Conservation (phyloP, 2,329 filamentous ascomycete species). For the Aspergillus sp. region DNA sequence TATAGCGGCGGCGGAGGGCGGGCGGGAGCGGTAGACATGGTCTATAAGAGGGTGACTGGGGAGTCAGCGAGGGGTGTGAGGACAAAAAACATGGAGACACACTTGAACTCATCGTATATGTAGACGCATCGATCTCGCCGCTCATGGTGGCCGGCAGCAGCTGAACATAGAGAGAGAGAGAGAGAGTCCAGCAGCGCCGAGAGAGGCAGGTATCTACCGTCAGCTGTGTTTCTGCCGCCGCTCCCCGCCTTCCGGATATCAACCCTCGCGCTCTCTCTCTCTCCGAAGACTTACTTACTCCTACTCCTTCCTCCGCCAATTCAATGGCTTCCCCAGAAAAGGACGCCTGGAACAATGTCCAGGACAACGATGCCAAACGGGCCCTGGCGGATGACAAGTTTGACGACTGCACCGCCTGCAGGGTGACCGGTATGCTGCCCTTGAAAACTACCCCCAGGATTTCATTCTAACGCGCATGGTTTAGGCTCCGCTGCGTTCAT, state of each 20-base stretch:
- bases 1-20: conserved; percentile 64
- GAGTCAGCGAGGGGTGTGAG: conserved; percentile 3
- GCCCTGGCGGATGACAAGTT: conserved; percentile 36
- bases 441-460: too few species aligned
- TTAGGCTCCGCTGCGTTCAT: conserved; percentile 66
- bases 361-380: conserved; percentile 53
- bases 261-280: too few species aligned
- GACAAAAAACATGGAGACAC: conserved; percentile 18
- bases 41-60: conserved; percentile 72
- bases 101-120: conserved; percentile 96
- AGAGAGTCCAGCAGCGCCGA: too few species aligned
- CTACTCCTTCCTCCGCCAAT: too few species aligned
- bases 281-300: too few species aligned
- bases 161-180: too few species aligned
- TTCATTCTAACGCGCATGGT: conserved; percentile 4
- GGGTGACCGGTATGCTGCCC: conserved; percentile 53
- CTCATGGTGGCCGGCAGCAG: conserved; percentile 63
- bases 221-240: conserved; percentile 29
- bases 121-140: conserved; percentile 86
- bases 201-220: too few species aligned
- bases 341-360: conserved; percentile 40
- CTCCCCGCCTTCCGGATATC: conserved; percentile 20
- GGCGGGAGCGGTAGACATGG: conserved; percentile 77
- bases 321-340: conserved; percentile 40
- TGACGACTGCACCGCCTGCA: conserved; percentile 62